phyloP scores from a whole-genome alignment of 2,329 filamentous ascomycete genomes.

The Leptographium galeiforme region DNA sequence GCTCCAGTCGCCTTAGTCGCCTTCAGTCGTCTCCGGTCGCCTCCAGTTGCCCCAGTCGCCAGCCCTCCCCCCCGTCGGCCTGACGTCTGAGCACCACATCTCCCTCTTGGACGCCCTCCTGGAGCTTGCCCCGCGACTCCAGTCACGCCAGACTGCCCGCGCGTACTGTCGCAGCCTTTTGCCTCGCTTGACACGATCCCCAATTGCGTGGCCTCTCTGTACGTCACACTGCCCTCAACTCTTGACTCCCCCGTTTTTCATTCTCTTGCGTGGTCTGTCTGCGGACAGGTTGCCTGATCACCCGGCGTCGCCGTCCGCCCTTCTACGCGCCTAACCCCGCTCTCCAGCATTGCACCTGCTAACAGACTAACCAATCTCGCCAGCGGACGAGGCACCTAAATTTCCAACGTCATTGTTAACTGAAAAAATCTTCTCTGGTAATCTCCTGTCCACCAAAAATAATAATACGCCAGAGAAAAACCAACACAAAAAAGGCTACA shows the following conservation, averaged over 20 bases:
- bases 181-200: too few species aligned
- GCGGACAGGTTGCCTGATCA: neutral
- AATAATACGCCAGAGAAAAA: neutral
- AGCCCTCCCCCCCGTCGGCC: too few species aligned
- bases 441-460: constrained; percentile 5
- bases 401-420: constrained; percentile 11
- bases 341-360: constrained; percentile 5
- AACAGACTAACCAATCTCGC: constrained; percentile 5
- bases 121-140: too few species aligned
- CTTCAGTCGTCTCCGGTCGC: neutral
- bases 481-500: neutral
- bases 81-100: too few species aligned
- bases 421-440: constrained; percentile 3
- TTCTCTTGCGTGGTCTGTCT: neutral
- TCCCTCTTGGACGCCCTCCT: too few species aligned
- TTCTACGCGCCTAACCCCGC: constrained; percentile 7
- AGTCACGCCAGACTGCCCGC: too few species aligned
- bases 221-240: neutral
- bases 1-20: too few species aligned
- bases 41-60: too few species aligned
- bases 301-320: neutral
- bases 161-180: too few species aligned
- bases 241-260: neutral
- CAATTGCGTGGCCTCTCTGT: neutral
- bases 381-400: constrained; percentile 1